Evolutionary conservation across 2,329 filamentous ascomycete species (phyloP).

Genomic region (Trichoderma simmonsii): DNA sequence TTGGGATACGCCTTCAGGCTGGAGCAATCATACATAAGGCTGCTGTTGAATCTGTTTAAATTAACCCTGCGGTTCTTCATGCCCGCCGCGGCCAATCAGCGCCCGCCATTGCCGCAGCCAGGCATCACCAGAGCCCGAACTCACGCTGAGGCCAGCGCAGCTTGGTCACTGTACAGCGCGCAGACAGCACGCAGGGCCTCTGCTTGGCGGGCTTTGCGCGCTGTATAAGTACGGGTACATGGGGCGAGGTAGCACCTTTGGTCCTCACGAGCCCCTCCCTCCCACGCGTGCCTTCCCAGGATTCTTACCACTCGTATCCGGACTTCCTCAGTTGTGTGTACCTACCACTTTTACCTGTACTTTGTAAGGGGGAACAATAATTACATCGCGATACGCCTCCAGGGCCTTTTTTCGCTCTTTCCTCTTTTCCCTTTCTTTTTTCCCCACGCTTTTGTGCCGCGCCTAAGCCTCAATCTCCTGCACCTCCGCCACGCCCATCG

Average conservation of each 20-base stretch:
- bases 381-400: constrained; percentile 15
- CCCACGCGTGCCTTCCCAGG: constrained; percentile 18
- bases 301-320: constrained; percentile 12
- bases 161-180: constrained; percentile 16
- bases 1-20: constrained; percentile 15
- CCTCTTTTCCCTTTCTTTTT: not conserved
- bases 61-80: constrained; percentile 15
- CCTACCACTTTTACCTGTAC: not conserved
- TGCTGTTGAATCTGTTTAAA: constrained; percentile 7
- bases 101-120: constrained; percentile 3
- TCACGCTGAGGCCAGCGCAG: constrained; percentile 12
- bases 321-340: constrained; percentile 7
- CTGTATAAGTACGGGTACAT: constrained; percentile 7
- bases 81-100: constrained; percentile 8
- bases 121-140: constrained; percentile 7
- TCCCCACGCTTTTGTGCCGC: constrained; percentile 12
- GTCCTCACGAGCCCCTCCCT: constrained; percentile 14
- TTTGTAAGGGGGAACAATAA: constrained; percentile 15
- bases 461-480: not conserved
- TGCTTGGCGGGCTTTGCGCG: constrained; percentile 5
- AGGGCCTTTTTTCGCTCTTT: not conserved
- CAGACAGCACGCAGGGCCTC: constrained; percentile 1
- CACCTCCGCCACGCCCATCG: constrained; percentile 10
- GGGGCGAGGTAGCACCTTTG: not conserved
- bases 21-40: constrained; percentile 12